A percentile compares a stretch with the other conserved stretches of the same genome.
These are phyloP conservation scores for Camillea tinctor DNA, from an alignment of 2,329 filamentous ascomycete species.

Conservation along the genomic window DNA sequence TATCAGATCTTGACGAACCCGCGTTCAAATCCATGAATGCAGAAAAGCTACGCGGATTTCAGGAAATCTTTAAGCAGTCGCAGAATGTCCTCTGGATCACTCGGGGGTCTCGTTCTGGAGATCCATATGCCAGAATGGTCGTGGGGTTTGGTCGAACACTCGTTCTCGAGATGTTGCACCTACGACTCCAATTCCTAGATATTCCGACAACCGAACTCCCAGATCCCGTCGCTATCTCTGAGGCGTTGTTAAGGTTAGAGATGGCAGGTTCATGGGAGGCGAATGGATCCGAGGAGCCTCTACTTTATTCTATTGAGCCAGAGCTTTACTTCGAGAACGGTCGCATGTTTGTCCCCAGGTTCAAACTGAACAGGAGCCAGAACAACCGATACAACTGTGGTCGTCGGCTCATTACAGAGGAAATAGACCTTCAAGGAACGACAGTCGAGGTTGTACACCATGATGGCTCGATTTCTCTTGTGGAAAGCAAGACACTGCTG, in stretches of 20 bases:
- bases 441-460: background rate
- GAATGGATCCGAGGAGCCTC: background rate
- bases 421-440: background rate
- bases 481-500: background rate
- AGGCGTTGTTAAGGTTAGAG: too few relatives aligned
- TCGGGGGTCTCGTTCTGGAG: background rate
- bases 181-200: background rate
- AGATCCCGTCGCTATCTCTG: too few relatives aligned
- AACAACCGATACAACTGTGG: slow-evolving; percentile 10
- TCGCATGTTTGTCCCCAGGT: slow-evolving; percentile 1
- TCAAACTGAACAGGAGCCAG: slow-evolving; percentile 7
- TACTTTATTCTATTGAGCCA: slow-evolving; percentile 10
- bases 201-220: background rate
- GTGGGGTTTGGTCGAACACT: background rate
- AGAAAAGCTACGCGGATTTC: background rate
- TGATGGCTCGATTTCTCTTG: background rate
- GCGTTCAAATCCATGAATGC: slow-evolving; percentile 3
- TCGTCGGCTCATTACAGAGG: slow-evolving; percentile 2
- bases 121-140: background rate
- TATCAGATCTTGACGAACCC: slow-evolving; percentile 3
- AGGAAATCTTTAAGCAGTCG: slow-evolving; percentile 1
- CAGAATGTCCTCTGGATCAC: background rate
- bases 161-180: background rate
- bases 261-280: too few relatives aligned
- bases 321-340: slow-evolving; percentile 6